phyloP scores from a whole-genome alignment of 1,284 basidiomycete species.

The Apiotrichum brassicae region DNA sequence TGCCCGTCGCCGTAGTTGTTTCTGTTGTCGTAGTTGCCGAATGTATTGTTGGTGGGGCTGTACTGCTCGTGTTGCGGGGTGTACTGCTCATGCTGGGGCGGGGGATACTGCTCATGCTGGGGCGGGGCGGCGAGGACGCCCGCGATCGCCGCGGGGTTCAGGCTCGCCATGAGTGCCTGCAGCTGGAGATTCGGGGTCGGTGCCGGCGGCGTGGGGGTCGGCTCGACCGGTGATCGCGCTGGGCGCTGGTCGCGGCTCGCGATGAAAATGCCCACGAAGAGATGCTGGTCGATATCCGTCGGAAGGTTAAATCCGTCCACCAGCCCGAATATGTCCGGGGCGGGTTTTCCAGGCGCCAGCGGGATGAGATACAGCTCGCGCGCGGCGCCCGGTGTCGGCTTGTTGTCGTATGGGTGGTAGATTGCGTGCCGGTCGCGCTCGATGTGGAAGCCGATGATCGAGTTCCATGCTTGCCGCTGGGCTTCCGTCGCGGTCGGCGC shows the following conservation, averaged over 20 bases:
- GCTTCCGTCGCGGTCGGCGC: slow-evolving; percentile 41
- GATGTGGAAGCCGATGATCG: slow-evolving; percentile 63
- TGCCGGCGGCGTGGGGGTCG: slow-evolving; percentile 13
- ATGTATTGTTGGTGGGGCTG: too few relatives aligned
- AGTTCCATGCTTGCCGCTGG: slow-evolving; percentile 54
- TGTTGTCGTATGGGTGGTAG: slow-evolving; percentile 69
- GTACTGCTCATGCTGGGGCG: background rate
- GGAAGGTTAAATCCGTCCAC: slow-evolving; percentile 72
- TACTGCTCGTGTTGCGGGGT: background rate
- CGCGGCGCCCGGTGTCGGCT: slow-evolving; percentile 63
- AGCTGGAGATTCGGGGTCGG: slow-evolving; percentile 35
- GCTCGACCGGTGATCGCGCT: slow-evolving; percentile 23
- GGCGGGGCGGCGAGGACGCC: background rate
- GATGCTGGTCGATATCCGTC: slow-evolving; percentile 53
- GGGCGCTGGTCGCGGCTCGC: slow-evolving; percentile 56
- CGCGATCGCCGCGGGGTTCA: slow-evolving; percentile 28
- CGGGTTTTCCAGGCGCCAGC: slow-evolving; percentile 58
- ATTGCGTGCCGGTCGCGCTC: slow-evolving; percentile 74
- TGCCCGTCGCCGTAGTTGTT: background rate
- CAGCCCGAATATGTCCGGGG: slow-evolving; percentile 80
- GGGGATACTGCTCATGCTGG: background rate
- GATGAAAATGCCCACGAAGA: slow-evolving; percentile 76
- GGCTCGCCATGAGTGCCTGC: slow-evolving; percentile 36
- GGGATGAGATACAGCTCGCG: slow-evolving; percentile 86
- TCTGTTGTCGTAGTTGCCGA: too few relatives aligned